Conservation (phyloP, 2,329 filamentous ascomycete species). For the Lachnellula hyalina region DNA sequence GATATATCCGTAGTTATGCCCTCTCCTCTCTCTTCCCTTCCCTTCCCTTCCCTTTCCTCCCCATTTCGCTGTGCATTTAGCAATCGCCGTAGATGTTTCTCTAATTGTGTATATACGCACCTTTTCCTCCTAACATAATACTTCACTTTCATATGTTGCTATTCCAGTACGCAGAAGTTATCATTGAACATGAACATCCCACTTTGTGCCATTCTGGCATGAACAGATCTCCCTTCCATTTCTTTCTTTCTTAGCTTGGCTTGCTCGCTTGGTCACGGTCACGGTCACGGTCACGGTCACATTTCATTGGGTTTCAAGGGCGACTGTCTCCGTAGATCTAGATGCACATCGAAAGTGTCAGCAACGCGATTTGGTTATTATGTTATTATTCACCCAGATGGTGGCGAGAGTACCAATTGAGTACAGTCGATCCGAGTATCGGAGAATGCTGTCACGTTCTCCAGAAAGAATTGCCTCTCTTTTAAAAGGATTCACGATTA, state of each 20-base stretch:
- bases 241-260: neutral
- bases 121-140: neutral
- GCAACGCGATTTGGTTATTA: neutral
- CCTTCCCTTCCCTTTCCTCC: neutral
- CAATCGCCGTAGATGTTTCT: neutral
- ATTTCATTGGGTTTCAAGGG: constrained; percentile 2
- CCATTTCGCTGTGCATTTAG: too few relatives aligned
- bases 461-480: too few relatives aligned
- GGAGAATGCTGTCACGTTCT: too few relatives aligned
- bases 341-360: constrained; percentile 6
- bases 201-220: constrained; percentile 13
- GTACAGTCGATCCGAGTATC: too few relatives aligned
- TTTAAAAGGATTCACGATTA: too few relatives aligned
- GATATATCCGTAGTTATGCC: too few relatives aligned
- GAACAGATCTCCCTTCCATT: constrained; percentile 1
- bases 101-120: neutral
- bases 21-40: too few relatives aligned
- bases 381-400: neutral
- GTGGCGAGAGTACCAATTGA: neutral
- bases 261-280: neutral
- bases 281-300: neutral
- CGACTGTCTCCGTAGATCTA: constrained; percentile 1
- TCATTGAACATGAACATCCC: constrained; percentile 7
- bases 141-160: too few relatives aligned
- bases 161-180: too few relatives aligned